Percentiles rank a stretch among this genome's conserved stretches.
These are phyloP conservation scores for Dothideomycetidae sp. DNA, from an alignment of 2,329 filamentous ascomycete species.

Conservation along the genomic window DNA sequence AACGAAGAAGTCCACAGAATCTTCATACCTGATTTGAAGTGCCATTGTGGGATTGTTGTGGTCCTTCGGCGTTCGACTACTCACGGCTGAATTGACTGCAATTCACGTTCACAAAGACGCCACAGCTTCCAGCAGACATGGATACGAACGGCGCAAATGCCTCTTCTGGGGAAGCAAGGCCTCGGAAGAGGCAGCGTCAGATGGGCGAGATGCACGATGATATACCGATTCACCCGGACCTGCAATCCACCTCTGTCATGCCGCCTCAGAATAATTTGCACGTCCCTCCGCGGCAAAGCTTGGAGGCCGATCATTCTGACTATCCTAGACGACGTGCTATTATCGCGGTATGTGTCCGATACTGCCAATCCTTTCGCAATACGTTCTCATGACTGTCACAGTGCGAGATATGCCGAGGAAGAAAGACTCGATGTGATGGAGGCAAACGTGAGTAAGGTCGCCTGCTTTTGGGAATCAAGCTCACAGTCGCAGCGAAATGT, in stretches of 20 bases:
- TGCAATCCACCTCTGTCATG: constrained; percentile 1
- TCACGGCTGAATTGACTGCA: too few species aligned
- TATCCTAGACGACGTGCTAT: constrained; percentile 22
- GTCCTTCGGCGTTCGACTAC: too few species aligned
- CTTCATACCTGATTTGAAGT: too few species aligned
- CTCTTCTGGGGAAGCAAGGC: constrained; percentile 1
- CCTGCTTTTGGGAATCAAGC: neutral
- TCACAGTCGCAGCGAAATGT: constrained; percentile 54
- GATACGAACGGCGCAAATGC: neutral
- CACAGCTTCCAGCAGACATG: constrained; percentile 1
- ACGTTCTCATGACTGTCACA: neutral
- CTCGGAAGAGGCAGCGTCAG: constrained; percentile 6
- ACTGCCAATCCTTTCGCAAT: too few species aligned
- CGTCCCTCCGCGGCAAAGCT: constrained; percentile 1
- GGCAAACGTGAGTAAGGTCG: constrained; percentile 11
- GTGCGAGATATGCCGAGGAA: constrained; percentile 21
- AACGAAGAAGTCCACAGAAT: neutral
- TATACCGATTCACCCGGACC: constrained; percentile 4
- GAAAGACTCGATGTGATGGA: constrained; percentile 23
- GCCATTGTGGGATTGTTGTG: too few species aligned
- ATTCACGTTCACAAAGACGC: neutral
- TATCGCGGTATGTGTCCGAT: constrained; percentile 15
- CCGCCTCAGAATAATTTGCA: constrained; percentile 1
- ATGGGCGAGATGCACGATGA: neutral
- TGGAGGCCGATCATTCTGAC: constrained; percentile 17